Percentiles rank a stretch among this genome's conserved stretches.
phyloP scores from a whole-genome alignment of 345 rosid genomes.

The Corchorus capsularis region DNA sequence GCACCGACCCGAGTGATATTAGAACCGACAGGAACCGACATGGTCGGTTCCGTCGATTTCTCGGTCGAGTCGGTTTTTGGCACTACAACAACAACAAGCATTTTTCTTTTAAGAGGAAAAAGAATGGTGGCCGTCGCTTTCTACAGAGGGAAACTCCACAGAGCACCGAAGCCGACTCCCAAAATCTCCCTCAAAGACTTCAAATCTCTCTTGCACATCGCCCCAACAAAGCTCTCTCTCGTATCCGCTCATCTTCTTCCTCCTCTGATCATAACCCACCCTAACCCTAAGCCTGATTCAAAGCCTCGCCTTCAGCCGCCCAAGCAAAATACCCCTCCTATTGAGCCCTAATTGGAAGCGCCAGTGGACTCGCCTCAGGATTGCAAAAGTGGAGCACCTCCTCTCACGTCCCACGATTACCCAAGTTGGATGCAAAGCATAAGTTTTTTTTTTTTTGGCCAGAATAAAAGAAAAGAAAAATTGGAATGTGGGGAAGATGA shows the following conservation, averaged over 20 bases:
- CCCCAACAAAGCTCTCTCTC: constrained; percentile 64
- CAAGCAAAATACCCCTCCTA: constrained; percentile 14
- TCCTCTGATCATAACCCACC: constrained; percentile 27
- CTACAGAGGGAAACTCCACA: constrained; percentile 91
- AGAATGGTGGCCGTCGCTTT: constrained; percentile 94
- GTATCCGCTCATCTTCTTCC: constrained; percentile 36
- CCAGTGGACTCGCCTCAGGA: constrained; percentile 8
- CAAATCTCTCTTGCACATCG: constrained; percentile 62
- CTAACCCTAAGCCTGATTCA: constrained; percentile 12
- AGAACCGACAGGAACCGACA: too few relatives aligned
- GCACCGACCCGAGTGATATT: too few relatives aligned
- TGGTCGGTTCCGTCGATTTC: too few relatives aligned
- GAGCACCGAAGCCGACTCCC: constrained; percentile 70
- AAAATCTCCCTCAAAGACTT: constrained; percentile 64
- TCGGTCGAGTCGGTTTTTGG: too few relatives aligned
- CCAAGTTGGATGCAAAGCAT: constrained; percentile 26
- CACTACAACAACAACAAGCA: too few relatives aligned
- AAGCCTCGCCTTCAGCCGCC: constrained; percentile 14
- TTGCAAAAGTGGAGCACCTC: constrained; percentile 21
- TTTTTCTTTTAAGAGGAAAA: too few relatives aligned
- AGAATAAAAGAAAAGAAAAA: too few relatives aligned
- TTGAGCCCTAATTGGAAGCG: constrained; percentile 29
- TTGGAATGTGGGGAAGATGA: too few relatives aligned
- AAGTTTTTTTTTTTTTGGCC: too few relatives aligned
- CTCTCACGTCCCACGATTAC: constrained; percentile 13